Base-by-base conservation (phyloP, 176 grass and related monocot genomes). In the Hordeum marinum region DNA sequence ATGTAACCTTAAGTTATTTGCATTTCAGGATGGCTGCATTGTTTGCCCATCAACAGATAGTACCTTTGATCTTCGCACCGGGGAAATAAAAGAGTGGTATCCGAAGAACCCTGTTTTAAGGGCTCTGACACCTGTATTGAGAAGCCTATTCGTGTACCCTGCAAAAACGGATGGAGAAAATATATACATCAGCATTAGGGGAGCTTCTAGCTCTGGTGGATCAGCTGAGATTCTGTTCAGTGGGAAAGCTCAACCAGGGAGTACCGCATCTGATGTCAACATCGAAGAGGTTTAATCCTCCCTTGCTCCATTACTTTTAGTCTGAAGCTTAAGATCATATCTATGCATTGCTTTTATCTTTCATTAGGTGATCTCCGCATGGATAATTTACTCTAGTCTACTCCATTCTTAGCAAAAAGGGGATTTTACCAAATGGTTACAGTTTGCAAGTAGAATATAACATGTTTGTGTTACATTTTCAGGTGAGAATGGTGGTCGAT, bases 211-310 rank as follows among this genome's bases (percentile, higher is more conserved):
- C 39, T 46, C 78, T 58, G 88, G 59, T 18, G 89, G 65, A 34
- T 94, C 96, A 5, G 93, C 96, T 63, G 96, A 99, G 93, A 99
- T 99, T 86, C 46, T 99, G 32, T 98, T 99, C 63, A 96, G 87
- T 12, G 96, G 96, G 62, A 91, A 90, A 88, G 96, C 90, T 83
- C 91, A 96, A 78, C 93, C 93, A 81, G 96, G 96, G 9, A 45
- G 90, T 67, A 99, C 93, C 66, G 91, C 96, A 67, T 76, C 91
- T 21, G 96, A 99, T 91, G 96, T 99, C 79, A 99, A 99, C 83
- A 92, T 99, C 6, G 88, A 99, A 84, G 93, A 99, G 96, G 93
- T 98, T 29, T 75, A 32, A 46, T 39, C 63, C 31, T n/a, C 52
- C 52, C 54, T 29, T 83, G 20, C 60, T 80, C 17, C 4, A 76